A percentile compares a stretch with the other conserved stretches of the same genome.
Conservation (phyloP, 2,329 filamentous ascomycete species). For the Dichotomopilus funicola region DNA sequence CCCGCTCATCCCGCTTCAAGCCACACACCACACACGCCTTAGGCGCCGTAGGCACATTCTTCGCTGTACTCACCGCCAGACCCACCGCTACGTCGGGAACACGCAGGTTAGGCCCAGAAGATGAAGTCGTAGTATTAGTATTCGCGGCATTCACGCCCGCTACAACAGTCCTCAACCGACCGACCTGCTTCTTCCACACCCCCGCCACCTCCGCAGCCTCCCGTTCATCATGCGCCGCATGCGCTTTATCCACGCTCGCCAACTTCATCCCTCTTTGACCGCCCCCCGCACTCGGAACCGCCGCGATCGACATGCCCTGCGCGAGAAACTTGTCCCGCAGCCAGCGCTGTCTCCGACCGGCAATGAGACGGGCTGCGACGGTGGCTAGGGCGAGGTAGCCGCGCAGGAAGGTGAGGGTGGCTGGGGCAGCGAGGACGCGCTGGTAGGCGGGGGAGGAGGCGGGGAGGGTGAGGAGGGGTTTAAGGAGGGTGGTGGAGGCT, state of each 20-base stretch:
- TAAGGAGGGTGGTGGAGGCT: constrained; percentile 58
- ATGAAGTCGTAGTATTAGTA: constrained; percentile 6
- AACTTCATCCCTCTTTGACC: constrained; percentile 81
- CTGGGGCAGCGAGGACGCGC: constrained; percentile 56
- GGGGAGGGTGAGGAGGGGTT: constrained; percentile 53
- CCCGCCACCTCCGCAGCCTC: constrained; percentile 72
- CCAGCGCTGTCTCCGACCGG: constrained; percentile 81
- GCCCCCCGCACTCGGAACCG: constrained; percentile 43
- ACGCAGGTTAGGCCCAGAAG: constrained; percentile 29
- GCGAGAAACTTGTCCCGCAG: constrained; percentile 79
- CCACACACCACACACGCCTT: constrained; percentile 82
- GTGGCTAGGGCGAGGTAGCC: constrained; percentile 57
- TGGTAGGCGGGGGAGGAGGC: constrained; percentile 47
- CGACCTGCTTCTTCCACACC: constrained; percentile 69
- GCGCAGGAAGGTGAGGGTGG: constrained; percentile 55
- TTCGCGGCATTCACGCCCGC: constrained; percentile 52
- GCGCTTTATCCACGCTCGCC: constrained; percentile 73
- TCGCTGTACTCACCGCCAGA: constrained; percentile 61
- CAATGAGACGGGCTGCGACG: constrained; percentile 73
- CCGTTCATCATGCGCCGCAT: constrained; percentile 75
- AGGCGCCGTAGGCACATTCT: constrained; percentile 66
- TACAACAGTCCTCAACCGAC: constrained; percentile 67
- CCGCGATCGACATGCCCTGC: constrained; percentile 83
- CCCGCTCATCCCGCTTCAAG: constrained; percentile 77
- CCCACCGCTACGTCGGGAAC: constrained; percentile 67